Percentiles rank a stretch among this genome's conserved stretches.
Evolutionary conservation across 2,329 filamentous ascomycete genomes (phyloP).

Genomic region (Rugonectria rugulosa): DNA sequence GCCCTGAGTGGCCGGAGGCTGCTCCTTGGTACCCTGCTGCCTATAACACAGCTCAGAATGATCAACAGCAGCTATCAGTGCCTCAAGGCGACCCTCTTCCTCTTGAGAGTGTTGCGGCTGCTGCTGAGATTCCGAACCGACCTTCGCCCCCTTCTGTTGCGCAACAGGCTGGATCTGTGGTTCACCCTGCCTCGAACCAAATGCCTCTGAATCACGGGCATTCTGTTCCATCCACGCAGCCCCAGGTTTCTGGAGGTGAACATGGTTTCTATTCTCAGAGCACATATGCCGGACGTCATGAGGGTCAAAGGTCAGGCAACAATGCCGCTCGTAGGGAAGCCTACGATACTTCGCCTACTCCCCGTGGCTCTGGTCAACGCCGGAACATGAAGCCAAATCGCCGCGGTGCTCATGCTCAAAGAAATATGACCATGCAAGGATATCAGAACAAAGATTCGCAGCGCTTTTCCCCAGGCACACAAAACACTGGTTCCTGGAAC

Average conservation of each 20-base stretch:
- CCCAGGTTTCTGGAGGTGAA: slow-evolving; percentile 7
- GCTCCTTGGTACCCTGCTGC: too few relatives aligned
- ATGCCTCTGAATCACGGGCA: too few relatives aligned
- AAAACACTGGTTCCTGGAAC: slow-evolving; percentile 26
- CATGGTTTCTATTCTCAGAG: slow-evolving; percentile 17
- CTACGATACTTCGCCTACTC: not conserved
- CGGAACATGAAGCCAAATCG: slow-evolving; percentile 22
- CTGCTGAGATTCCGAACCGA: too few relatives aligned
- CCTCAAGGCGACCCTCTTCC: too few relatives aligned
- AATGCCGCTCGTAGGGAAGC: slow-evolving; percentile 21
- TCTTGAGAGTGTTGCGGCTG: too few relatives aligned
- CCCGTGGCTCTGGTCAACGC: slow-evolving; percentile 25
- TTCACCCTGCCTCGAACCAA: too few relatives aligned
- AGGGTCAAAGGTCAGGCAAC: slow-evolving; percentile 17
- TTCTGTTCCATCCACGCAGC: slow-evolving; percentile 2
- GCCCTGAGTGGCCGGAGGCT: too few relatives aligned
- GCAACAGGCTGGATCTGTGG: too few relatives aligned
- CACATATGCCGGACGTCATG: slow-evolving; percentile 13
- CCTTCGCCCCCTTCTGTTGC: too few relatives aligned
- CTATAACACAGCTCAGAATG: too few relatives aligned
- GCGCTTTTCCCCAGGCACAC: slow-evolving; percentile 23
- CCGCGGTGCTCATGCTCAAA: slow-evolving; percentile 27
- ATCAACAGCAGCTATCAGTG: too few relatives aligned
- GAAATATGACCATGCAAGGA: slow-evolving; percentile 30
- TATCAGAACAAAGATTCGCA: slow-evolving; percentile 12